Conservation (phyloP, 2,329 filamentous ascomycete species). For the Claviceps sp. region DNA sequence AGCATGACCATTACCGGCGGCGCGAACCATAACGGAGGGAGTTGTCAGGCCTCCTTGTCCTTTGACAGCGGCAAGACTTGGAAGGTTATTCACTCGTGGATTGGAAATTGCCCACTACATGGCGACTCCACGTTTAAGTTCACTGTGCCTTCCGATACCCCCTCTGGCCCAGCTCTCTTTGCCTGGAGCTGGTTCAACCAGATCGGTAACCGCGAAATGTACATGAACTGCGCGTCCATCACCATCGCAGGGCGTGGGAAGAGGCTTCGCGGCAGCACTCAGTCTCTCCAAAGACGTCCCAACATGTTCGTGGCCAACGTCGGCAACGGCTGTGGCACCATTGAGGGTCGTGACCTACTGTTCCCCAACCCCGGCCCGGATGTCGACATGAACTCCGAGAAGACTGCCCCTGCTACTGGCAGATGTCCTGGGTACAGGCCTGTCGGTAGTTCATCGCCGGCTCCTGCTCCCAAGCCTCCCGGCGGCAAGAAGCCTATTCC, state of each 20-base stretch:
- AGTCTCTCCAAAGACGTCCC: constrained; percentile 44
- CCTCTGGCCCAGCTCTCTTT: constrained; percentile 48
- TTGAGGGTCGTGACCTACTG: constrained; percentile 41
- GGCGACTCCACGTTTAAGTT: constrained; percentile 46
- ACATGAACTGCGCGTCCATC: constrained; percentile 72
- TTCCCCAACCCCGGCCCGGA: constrained; percentile 54
- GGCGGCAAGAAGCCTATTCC: not conserved
- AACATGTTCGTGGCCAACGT: constrained; percentile 61
- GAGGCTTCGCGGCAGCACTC: constrained; percentile 13
- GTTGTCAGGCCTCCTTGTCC: constrained; percentile 62
- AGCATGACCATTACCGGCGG: constrained; percentile 51
- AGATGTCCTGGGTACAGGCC: constrained; percentile 12
- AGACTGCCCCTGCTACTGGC: constrained; percentile 23
- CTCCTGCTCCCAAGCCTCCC: not conserved
- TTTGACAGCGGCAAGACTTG: constrained; percentile 60
- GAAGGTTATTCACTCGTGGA: constrained; percentile 49
- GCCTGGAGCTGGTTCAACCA: constrained; percentile 71
- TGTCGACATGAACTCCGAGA: constrained; percentile 26
- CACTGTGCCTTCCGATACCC: constrained; percentile 49
- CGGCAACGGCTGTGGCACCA: constrained; percentile 42
- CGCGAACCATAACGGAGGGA: constrained; percentile 54
- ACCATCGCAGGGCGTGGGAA: constrained; percentile 34
- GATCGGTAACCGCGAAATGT: constrained; percentile 68
- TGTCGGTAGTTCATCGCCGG: not conserved
- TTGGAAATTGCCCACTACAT: constrained; percentile 39